Conservation (phyloP, 2,329 filamentous ascomycete species). For the Penicillium sp. region DNA sequence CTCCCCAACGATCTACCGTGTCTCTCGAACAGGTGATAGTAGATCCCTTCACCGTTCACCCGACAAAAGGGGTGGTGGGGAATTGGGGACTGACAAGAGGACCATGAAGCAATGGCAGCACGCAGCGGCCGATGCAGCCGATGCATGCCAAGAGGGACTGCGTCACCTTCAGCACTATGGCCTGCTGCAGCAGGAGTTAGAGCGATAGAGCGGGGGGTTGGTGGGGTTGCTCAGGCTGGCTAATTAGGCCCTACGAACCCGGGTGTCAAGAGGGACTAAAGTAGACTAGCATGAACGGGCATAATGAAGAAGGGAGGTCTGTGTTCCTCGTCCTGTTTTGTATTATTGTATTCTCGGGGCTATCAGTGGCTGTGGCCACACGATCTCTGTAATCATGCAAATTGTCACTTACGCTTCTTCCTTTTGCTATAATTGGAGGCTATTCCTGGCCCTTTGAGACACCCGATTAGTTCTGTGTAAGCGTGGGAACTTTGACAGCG, state of each 20-base stretch:
- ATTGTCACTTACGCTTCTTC: neutral
- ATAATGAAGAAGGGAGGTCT: neutral
- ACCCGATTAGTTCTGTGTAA: conserved; percentile 2
- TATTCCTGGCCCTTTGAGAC: conserved; percentile 8
- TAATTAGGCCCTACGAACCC: neutral
- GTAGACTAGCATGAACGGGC: neutral
- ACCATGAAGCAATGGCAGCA: neutral
- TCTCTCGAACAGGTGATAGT: neutral
- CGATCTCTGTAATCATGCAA: neutral
- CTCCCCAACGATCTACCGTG: neutral
- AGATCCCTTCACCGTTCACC: neutral
- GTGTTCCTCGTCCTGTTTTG: neutral
- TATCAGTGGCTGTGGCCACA: too few relatives aligned
- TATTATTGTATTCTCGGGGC: too few relatives aligned
- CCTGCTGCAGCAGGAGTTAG: neutral
- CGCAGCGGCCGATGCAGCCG: neutral
- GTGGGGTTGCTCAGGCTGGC: conserved; percentile 2
- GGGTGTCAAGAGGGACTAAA: neutral
- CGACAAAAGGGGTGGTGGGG: neutral
- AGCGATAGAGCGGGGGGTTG: conserved; percentile 5
- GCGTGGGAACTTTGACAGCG: neutral
- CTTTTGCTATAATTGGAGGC: neutral
- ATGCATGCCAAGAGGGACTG: conserved; percentile 1
- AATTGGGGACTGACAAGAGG: neutral
- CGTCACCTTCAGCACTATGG: conserved; percentile 2